Conservation (phyloP, 2,329 filamentous ascomycete genomes). For the Alternaria consortialis region DNA sequence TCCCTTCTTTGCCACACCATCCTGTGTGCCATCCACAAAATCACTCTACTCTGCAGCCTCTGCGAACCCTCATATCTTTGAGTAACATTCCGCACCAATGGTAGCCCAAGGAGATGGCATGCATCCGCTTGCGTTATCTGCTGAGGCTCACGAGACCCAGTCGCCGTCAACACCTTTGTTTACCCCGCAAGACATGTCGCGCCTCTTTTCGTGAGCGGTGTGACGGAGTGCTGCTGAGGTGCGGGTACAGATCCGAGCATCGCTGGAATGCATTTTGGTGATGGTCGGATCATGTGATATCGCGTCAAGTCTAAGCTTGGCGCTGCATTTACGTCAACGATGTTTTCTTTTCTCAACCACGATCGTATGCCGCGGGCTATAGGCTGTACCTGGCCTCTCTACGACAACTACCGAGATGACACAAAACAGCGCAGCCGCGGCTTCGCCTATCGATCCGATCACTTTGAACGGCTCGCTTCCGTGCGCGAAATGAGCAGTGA, state of each 20-base stretch:
- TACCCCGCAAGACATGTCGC: conserved; percentile 16
- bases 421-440: background rate
- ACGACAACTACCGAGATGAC: conserved; percentile 2
- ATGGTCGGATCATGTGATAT: conserved; percentile 19
- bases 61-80: conserved; percentile 20
- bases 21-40: conserved; percentile 1
- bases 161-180: conserved; percentile 5
- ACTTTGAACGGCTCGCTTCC: background rate
- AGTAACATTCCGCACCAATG: conserved; percentile 24
- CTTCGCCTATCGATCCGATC: conserved; percentile 8
- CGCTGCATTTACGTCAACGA: conserved; percentile 13
- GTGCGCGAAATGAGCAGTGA: conserved; percentile 6
- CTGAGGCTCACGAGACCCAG: conserved; percentile 26
- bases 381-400: background rate
- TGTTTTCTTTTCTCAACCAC: conserved; percentile 11
- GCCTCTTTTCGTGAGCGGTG: conserved; percentile 7
- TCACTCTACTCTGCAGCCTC: conserved; percentile 3
- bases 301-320: conserved; percentile 15
- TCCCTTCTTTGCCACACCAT: conserved; percentile 3
- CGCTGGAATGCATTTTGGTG: background rate
- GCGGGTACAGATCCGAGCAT: conserved; percentile 11
- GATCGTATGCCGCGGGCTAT: background rate
- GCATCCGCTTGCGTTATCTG: conserved; percentile 29
- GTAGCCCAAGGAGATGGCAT: conserved; percentile 20
- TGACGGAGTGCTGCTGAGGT: conserved; percentile 6